A percentile compares a stretch with the other conserved stretches of the same genome.
Conservation (phyloP, 805 yeast species). For the Suhomyces prunicola region DNA sequence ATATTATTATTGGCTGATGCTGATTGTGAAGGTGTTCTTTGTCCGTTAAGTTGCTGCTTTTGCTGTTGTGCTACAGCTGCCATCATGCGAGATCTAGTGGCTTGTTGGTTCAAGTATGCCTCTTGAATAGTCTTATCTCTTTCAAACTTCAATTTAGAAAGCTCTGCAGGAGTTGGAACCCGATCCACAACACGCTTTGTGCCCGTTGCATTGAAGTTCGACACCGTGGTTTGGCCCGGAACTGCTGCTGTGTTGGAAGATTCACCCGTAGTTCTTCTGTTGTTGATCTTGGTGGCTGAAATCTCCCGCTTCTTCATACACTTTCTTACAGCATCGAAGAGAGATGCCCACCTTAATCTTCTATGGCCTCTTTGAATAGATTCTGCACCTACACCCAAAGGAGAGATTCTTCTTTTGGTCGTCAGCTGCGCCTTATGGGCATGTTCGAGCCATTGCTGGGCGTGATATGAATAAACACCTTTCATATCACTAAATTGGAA, state of each 20-base stretch:
- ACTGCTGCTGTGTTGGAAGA: constrained; percentile 3
- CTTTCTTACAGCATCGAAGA: constrained; percentile 94
- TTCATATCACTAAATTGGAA: constrained; percentile 84
- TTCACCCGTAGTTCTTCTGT: constrained; percentile 5
- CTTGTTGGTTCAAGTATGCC: constrained; percentile 52
- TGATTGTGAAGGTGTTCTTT: constrained; percentile 12
- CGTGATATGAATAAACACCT: constrained; percentile 78
- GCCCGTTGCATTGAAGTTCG: not conserved
- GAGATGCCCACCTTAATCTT: constrained; percentile 90
- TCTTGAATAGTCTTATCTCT: constrained; percentile 84
- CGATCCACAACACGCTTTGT: constrained; percentile 44
- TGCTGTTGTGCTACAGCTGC: constrained; percentile 40
- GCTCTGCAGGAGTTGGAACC: constrained; percentile 70
- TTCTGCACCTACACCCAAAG: constrained; percentile 90
- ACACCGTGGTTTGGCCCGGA: not conserved
- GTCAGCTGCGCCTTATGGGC: constrained; percentile 86
- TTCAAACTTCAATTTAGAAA: constrained; percentile 78
- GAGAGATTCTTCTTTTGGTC: constrained; percentile 84
- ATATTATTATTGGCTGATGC: constrained; percentile 1
- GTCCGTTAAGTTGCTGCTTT: constrained; percentile 9
- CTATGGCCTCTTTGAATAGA: constrained; percentile 92
- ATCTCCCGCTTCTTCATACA: constrained; percentile 85
- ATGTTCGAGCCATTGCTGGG: constrained; percentile 89
- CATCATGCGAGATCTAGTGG: constrained; percentile 40
- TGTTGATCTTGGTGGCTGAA: constrained; percentile 35